A percentile compares a stretch with the other conserved stretches of the same genome.
Evolutionary conservation across 169 alveolate genomes (phyloP).

Genomic region (Eimeria praecox): DNA sequence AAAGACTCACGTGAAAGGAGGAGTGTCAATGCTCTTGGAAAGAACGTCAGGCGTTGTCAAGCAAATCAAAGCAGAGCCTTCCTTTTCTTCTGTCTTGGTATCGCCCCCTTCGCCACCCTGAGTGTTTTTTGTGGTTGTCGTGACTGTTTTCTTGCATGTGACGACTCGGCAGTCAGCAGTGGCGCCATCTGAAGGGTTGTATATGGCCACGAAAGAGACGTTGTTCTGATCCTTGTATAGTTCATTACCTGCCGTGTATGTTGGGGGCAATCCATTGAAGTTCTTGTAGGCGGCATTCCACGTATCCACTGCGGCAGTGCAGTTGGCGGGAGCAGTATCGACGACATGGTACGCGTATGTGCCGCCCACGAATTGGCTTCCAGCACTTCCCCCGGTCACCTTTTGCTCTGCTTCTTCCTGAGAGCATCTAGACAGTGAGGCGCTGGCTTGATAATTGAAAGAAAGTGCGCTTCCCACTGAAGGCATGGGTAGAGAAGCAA

Average conservation of each 20-base stretch:
- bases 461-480: background rate
- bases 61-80: background rate
- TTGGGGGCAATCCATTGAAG: constrained; percentile 13
- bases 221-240: background rate
- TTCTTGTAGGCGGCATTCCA: constrained; percentile 40
- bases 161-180: constrained; percentile 37
- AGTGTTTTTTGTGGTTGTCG: too few relatives aligned
- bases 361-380: background rate
- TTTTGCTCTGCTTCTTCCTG: background rate
- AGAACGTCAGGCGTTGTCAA: constrained; percentile 40
- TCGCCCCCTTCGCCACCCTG: background rate
- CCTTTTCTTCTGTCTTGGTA: background rate
- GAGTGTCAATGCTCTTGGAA: background rate
- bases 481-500: too few relatives aligned
- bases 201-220: constrained; percentile 51
- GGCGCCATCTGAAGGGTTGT: background rate
- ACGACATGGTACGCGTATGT: constrained; percentile 50
- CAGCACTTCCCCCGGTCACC: background rate
- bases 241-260: background rate
- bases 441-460: background rate
- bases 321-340: background rate
- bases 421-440: background rate
- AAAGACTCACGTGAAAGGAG: constrained; percentile 23
- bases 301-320: background rate
- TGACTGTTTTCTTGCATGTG: background rate